Conservation (phyloP, 495 filamentous ascomycete species). For the Hypomontagnella monticulosa region DNA sequence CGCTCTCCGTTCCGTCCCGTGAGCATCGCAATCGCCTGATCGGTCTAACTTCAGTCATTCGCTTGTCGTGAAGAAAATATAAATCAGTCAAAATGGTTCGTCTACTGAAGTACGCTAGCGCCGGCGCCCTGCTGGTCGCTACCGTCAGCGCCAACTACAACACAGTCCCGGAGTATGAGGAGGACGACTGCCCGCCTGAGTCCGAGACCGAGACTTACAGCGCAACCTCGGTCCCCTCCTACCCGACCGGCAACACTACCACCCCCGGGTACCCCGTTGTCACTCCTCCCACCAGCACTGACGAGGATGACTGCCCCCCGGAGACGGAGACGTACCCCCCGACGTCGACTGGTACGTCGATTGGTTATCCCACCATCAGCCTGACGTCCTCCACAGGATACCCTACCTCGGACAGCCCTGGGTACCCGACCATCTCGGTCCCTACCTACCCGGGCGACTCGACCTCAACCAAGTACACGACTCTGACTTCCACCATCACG, state of each 20-base stretch:
- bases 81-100: slow-evolving; percentile 41
- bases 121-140: slow-evolving; percentile 43
- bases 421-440: slow-evolving; percentile 13
- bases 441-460: slow-evolving; percentile 16
- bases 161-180: slow-evolving; percentile 21
- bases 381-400: neutral
- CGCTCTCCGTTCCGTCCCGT: slow-evolving; percentile 19
- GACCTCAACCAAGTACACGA: slow-evolving; percentile 29
- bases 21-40: slow-evolving; percentile 32
- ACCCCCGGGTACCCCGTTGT: slow-evolving; percentile 31
- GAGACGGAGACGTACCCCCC: neutral
- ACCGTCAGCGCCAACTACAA: slow-evolving; percentile 39
- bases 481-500: slow-evolving; percentile 55
- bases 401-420: neutral
- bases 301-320: slow-evolving; percentile 1
- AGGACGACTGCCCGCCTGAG: slow-evolving; percentile 36
- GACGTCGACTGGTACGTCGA: slow-evolving; percentile 7
- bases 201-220: slow-evolving; percentile 12
- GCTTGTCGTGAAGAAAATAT: slow-evolving; percentile 34
- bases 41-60: slow-evolving; percentile 47
- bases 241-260: slow-evolving; percentile 18
- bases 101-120: slow-evolving; percentile 46
- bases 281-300: slow-evolving; percentile 10
- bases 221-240: slow-evolving; percentile 20
- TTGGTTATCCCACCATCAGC: neutral